These are phyloP conservation scores for Apiotrichum sp. DNA, from an alignment of 1,284 basidiomycete species.

Conservation along the genomic window DNA sequence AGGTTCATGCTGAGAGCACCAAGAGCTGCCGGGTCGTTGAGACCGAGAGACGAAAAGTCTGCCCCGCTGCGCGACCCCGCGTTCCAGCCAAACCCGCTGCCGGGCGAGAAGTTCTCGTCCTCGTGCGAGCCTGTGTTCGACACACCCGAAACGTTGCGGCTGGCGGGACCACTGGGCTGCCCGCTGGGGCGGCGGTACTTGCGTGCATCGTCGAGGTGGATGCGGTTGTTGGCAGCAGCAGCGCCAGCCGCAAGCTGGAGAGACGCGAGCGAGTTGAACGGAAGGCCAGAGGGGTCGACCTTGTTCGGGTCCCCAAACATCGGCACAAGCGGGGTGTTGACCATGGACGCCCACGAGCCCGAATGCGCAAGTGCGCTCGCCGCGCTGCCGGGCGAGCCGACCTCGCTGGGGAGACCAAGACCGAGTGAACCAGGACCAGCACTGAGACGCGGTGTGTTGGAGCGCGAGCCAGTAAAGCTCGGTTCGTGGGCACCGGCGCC, in stretches of 20 bases:
- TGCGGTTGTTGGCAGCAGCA: slow-evolving; percentile 41
- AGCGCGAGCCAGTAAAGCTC: slow-evolving; percentile 23
- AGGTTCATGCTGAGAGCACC: slow-evolving; percentile 42
- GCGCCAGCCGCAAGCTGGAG: slow-evolving; percentile 62
- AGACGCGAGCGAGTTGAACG: slow-evolving; percentile 31
- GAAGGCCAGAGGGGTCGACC: slow-evolving; percentile 27
- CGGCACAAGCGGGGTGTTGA: slow-evolving; percentile 86
- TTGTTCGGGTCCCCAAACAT: slow-evolving; percentile 61
- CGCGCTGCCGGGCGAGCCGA: slow-evolving; percentile 50
- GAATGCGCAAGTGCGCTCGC: slow-evolving; percentile 49
- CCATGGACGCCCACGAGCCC: slow-evolving; percentile 96
- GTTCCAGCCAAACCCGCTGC: slow-evolving; percentile 10
- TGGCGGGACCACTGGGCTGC: slow-evolving; percentile 13
- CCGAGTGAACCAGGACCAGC: slow-evolving; percentile 28
- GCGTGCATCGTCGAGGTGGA: slow-evolving; percentile 72
- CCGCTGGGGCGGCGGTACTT: slow-evolving; percentile 37
- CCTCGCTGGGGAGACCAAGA: slow-evolving; percentile 24
- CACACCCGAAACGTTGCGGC: slow-evolving; percentile 37
- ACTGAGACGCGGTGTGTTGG: slow-evolving; percentile 30
- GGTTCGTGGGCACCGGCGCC: slow-evolving; percentile 31
- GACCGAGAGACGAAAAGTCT: slow-evolving; percentile 15
- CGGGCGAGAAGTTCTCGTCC: slow-evolving; percentile 21
- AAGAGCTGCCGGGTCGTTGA: slow-evolving; percentile 28
- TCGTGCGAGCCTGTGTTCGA: slow-evolving; percentile 37
- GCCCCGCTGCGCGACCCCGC: slow-evolving; percentile 12